Base-by-base conservation (phyloP, 2,329 filamentous ascomycete species). In the Akanthomyces dipterigenus region DNA sequence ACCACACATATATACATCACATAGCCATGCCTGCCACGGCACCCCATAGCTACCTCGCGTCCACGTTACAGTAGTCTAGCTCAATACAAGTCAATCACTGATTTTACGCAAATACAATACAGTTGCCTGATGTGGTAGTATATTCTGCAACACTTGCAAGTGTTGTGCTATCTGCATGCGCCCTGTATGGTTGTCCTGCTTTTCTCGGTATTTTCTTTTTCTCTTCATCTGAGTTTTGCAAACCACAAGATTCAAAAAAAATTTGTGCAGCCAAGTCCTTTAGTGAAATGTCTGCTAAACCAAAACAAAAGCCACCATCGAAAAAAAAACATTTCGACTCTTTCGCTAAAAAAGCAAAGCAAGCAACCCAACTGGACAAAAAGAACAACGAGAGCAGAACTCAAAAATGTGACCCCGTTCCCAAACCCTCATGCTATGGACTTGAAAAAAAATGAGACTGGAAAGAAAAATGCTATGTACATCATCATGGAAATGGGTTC, bases 181-280 rank as follows among this genome's bases (percentile, higher is more conserved):
- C 34, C 24, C 14, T 49, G 16, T 31, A 20, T 43, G 36, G 14
- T 20, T 31, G 24, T 51, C 34, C 43, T 59, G 24, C 22, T 42
- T 51, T 54, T 48, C 28, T 53, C 28, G 36, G 40, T 60, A n/a
- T 46, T 54, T 55, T 61, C 34, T 40, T 31, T 63, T 51, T 58
- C 50, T 54, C 55, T 54, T 49, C 18, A 46, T 34, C 26, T 42
- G n/a, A n/a, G 20, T 42, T 50, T 56, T 48, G 45, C 61, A 62
- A 65, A 43, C 49, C 60, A 65, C 62, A 56, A 51, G 60, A 42
- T 56, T 49, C 24, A 59, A 57, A 55, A 54, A 42, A 65, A 61
- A 28, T 6, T n/a, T n/a, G 31, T 5, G n/a, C 18, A 22, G 18
- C n/a, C 26, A 45, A 22, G 36, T 34, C 31, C 7, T 43, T n/a